Evolutionary conservation across 768 basidiomycete genomes (phyloP).

Genomic region (Amylocystis lapponica): DNA sequence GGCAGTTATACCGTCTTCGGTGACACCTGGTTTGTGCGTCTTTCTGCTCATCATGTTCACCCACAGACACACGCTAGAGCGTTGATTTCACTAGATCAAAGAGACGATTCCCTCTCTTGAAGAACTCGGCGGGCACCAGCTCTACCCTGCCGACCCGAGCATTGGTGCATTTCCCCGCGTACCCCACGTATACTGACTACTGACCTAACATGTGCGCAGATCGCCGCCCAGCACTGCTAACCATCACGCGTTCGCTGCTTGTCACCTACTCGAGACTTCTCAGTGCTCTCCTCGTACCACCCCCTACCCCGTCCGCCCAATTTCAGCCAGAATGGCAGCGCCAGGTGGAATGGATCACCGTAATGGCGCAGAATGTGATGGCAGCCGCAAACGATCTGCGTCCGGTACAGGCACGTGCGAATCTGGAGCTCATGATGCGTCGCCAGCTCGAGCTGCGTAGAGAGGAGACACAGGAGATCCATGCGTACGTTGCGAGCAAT

Average conservation of each 20-base stretch:
- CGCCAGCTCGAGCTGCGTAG: conserved; percentile 68
- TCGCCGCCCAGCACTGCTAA: conserved; percentile 67
- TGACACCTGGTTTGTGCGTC: conserved; percentile 83
- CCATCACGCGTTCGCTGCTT: conserved; percentile 70
- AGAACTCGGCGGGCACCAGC: conserved; percentile 73
- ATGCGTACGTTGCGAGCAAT: conserved; percentile 44
- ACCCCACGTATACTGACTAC: not conserved
- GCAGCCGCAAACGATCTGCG: conserved; percentile 85
- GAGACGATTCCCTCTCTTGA: conserved; percentile 78
- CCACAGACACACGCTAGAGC: not conserved
- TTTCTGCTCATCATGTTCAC: not conserved
- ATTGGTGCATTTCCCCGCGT: conserved; percentile 40
- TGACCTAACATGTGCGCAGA: conserved; percentile 36
- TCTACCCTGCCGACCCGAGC: conserved; percentile 71
- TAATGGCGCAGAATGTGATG: conserved; percentile 83
- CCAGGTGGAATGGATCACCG: conserved; percentile 75
- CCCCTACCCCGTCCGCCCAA: conserved; percentile 47
- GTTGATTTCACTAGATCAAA: conserved; percentile 50
- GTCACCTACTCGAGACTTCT: conserved; percentile 75
- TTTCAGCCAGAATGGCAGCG: conserved; percentile 64
- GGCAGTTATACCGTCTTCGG: conserved; percentile 79
- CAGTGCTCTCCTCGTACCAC: conserved; percentile 55
- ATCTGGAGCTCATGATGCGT: conserved; percentile 78
- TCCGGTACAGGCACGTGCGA: conserved; percentile 83
- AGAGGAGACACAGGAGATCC: conserved; percentile 65